A percentile compares a stretch with the other conserved stretches of the same genome.
These are phyloP conservation scores for Trametes versicolor DNA, from an alignment of 1,284 basidiomycete species.

Conservation along the genomic window DNA sequence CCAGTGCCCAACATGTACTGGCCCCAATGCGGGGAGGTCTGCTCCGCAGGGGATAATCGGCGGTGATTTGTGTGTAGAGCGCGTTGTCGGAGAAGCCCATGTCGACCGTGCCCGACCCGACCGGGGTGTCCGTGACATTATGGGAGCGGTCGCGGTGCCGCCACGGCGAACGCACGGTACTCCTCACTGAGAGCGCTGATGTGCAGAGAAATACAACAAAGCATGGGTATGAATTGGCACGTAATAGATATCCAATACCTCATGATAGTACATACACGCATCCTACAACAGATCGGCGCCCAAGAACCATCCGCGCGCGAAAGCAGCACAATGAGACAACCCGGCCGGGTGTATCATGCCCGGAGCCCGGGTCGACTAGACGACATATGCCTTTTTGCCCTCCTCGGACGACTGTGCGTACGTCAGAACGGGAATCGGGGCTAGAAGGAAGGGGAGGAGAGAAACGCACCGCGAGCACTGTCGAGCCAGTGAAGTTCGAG, in stretches of 20 bases:
- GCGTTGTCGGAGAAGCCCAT: not conserved
- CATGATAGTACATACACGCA: slow-evolving; percentile 7
- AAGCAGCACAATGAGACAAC: not conserved
- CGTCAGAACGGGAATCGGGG: not conserved
- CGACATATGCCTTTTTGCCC: not conserved
- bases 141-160: not conserved
- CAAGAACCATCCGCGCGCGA: not conserved
- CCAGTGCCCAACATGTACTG: too few species aligned
- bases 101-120: not conserved
- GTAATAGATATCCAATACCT: not conserved
- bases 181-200: not conserved
- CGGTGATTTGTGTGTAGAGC: too few species aligned
- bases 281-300: slow-evolving; percentile 3
- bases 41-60: too few species aligned
- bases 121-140: not conserved
- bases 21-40: too few species aligned
- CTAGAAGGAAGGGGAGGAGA: too few species aligned
- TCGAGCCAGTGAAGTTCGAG: slow-evolving; percentile 7
- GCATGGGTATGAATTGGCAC: not conserved
- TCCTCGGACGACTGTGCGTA: not conserved
- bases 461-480: not conserved
- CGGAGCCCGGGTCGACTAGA: not conserved
- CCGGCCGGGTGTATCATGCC: not conserved
- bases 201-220: not conserved
- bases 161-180: not conserved